Conservation (phyloP, 768 basidiomycete genomes). For the Mycena epipterygia region DNA sequence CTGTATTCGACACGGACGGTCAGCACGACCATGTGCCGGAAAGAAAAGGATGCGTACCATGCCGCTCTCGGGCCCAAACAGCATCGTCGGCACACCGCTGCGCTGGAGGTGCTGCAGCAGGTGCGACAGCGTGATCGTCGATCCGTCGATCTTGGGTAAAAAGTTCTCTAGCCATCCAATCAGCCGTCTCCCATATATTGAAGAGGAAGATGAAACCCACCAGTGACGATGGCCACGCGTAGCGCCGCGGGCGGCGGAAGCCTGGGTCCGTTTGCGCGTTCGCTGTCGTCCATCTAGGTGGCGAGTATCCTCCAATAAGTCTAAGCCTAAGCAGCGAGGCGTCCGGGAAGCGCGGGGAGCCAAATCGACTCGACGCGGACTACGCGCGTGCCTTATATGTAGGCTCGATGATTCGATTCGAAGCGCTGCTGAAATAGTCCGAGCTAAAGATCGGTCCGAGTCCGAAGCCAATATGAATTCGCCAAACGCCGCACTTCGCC, state of each 20-base stretch:
- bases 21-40: neutral
- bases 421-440: no score
- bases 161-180: constrained; percentile 47
- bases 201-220: neutral
- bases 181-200: neutral
- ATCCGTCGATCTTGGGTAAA: constrained; percentile 59
- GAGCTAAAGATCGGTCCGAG: no score
- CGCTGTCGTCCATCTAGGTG: no score
- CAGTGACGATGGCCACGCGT: neutral
- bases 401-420: no score
- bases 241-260: neutral
- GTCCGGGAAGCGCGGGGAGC: no score
- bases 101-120: constrained; percentile 55
- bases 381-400: no score
- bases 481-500: no score
- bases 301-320: no score
- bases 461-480: no score
- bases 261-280: no score
- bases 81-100: constrained; percentile 57
- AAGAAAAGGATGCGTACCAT: neutral
- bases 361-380: no score
- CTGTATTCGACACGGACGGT: neutral
- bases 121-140: constrained; percentile 56
- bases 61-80: constrained; percentile 52
- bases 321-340: no score